phyloP scores from a whole-genome alignment of 345 rosid genomes.

The Murraya paniculata region DNA sequence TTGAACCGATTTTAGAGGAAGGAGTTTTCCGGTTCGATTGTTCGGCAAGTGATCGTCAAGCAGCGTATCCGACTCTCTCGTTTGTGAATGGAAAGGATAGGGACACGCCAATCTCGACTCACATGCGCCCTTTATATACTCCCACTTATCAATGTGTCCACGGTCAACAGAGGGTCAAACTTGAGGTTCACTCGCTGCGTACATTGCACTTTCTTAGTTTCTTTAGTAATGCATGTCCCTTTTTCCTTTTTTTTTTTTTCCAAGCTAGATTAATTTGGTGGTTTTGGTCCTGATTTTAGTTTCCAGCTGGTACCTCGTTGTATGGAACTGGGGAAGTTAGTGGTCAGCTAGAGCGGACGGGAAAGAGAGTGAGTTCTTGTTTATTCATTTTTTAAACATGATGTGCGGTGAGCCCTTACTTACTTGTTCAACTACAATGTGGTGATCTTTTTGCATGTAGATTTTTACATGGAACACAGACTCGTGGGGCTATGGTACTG shows the following conservation, averaged over 20 bases:
- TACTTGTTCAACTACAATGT: too few relatives aligned
- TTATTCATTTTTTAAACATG: not conserved
- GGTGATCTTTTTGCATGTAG: slow-evolving; percentile 33
- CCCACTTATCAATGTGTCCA: slow-evolving; percentile 51
- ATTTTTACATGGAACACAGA: slow-evolving; percentile 89
- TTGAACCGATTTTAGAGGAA: slow-evolving; percentile 63
- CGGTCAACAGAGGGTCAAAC: slow-evolving; percentile 69
- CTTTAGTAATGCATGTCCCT: not conserved
- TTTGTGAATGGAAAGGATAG: slow-evolving; percentile 50
- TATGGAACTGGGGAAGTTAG: slow-evolving; percentile 98
- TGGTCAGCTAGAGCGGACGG: slow-evolving; percentile 91
- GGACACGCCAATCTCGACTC: slow-evolving; percentile 44
- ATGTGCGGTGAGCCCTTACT: not conserved
- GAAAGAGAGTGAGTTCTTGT: slow-evolving; percentile 62
- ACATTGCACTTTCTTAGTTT: not conserved
- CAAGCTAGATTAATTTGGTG: slow-evolving; percentile 5
- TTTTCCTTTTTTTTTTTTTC: not conserved
- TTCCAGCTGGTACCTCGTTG: slow-evolving; percentile 76
- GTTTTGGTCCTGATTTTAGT: slow-evolving; percentile 37
- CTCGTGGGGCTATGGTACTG: slow-evolving; percentile 85
- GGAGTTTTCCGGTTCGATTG: slow-evolving; percentile 85
- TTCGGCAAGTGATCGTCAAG: slow-evolving; percentile 47
- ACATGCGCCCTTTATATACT: slow-evolving; percentile 43
- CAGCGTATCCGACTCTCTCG: slow-evolving; percentile 69
- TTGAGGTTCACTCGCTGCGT: slow-evolving; percentile 57